Evolutionary conservation across 495 filamentous ascomycete species (phyloP).

Genomic region (Entonaema liquescens): DNA sequence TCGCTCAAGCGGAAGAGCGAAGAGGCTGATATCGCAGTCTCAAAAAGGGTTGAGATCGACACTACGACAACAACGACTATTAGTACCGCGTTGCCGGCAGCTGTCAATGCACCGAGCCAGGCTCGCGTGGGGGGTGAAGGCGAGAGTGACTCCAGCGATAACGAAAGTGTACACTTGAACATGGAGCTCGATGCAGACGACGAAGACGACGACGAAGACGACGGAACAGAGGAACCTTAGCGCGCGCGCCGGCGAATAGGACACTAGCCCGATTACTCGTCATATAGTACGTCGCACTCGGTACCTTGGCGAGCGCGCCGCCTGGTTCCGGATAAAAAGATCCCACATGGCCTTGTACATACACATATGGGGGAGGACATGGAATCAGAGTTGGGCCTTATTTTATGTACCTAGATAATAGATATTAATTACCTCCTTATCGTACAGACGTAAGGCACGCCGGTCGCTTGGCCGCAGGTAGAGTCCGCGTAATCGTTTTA

Average conservation of each 20-base stretch:
- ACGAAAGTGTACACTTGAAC: conserved; percentile 53
- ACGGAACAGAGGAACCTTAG: conserved; percentile 47
- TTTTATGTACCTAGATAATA: not conserved
- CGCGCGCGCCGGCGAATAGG: conserved; percentile 38
- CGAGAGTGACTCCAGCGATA: conserved; percentile 40
- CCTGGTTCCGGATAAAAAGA: conserved; percentile 35
- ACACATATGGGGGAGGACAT: not conserved
- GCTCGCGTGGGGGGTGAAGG: conserved; percentile 2
- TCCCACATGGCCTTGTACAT: conserved; percentile 15
- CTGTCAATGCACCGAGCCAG: conserved; percentile 10
- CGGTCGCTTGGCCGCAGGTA: not conserved
- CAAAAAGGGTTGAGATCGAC: conserved; percentile 43
- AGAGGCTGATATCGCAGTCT: conserved; percentile 29
- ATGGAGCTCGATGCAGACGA: conserved; percentile 51
- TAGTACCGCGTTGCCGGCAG: not conserved
- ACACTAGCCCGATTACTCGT: conserved; percentile 16
- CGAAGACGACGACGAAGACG: conserved; percentile 40
- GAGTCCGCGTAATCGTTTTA: conserved; percentile 27
- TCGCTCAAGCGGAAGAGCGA: conserved; percentile 58
- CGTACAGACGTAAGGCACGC: conserved; percentile 31
- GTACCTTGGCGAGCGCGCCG: conserved; percentile 20
- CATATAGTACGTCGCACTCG: conserved; percentile 24
- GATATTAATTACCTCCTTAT: conserved; percentile 30
- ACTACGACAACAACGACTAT: conserved; percentile 6
- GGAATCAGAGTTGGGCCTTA: not conserved